Evolutionary conservation across 148 eudicot species (phyloP).

Genomic region (Agrostemma githago): DNA sequence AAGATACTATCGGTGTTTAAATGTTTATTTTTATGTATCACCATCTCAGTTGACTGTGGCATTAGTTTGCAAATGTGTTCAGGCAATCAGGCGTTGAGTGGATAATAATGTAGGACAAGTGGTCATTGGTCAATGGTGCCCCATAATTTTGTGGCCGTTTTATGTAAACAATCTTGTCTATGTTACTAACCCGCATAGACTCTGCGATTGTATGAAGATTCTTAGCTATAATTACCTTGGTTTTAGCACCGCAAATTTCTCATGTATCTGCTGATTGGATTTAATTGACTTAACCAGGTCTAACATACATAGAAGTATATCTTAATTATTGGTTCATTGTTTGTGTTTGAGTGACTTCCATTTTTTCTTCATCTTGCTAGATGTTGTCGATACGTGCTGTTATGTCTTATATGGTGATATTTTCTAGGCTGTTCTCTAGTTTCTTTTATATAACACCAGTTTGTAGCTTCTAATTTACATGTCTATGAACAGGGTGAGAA

Average conservation of each 20-base stretch:
- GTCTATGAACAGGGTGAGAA: conserved; percentile 66
- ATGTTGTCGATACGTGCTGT: neutral
- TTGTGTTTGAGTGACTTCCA: neutral
- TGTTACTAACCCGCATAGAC: neutral
- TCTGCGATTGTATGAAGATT: no score
- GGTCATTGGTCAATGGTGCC: neutral
- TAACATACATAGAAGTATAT: neutral
- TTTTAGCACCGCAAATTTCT: no score
- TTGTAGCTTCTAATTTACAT: conserved; percentile 10
- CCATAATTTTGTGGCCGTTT: neutral
- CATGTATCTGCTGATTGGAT: no score
- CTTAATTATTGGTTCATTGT: neutral
- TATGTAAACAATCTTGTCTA: neutral
- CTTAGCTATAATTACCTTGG: no score
- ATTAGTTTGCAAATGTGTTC: neutral
- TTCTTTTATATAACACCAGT: neutral
- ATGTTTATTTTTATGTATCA: neutral
- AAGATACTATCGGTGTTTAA: neutral
- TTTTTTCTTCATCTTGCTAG: neutral
- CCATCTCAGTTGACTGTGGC: neutral
- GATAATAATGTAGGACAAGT: neutral
- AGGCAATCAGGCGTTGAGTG: neutral
- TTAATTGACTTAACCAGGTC: no score
- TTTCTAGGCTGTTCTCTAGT: neutral
- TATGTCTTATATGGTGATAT: neutral